A percentile compares a stretch with the other conserved stretches of the same genome.
Evolutionary conservation across 495 filamentous ascomycete genomes (phyloP).

Genomic region (Daldinia childiae): DNA sequence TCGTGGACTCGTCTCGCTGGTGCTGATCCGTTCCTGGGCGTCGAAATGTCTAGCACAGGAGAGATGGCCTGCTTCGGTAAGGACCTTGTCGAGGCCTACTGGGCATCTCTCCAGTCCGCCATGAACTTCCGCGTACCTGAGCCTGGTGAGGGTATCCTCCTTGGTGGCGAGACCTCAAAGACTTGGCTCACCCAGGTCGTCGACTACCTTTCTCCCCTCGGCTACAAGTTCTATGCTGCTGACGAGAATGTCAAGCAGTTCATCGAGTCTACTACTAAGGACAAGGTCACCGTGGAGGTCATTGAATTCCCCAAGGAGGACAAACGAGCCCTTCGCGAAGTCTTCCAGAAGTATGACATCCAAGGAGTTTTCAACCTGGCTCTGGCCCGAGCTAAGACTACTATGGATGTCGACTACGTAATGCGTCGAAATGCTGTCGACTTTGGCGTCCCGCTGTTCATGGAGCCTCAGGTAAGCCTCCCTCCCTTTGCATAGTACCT

Average conservation of each 20-base stretch:
- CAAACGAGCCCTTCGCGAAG: slow-evolving; percentile 92
- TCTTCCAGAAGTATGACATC: slow-evolving; percentile 97
- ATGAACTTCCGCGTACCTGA: slow-evolving; percentile 99
- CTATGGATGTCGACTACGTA: slow-evolving; percentile 94
- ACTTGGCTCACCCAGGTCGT: slow-evolving; percentile 74
- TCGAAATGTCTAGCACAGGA: slow-evolving; percentile 96
- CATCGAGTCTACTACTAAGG: slow-evolving; percentile 75
- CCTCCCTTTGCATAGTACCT: not conserved
- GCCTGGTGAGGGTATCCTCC: slow-evolving; percentile 91
- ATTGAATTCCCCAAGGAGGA: slow-evolving; percentile 98
- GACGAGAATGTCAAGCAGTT: slow-evolving; percentile 81
- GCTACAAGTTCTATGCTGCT: slow-evolving; percentile 92
- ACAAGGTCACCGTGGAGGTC: slow-evolving; percentile 77
- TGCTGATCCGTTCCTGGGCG: slow-evolving; percentile 95
- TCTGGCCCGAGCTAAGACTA: slow-evolving; percentile 79
- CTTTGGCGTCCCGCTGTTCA: slow-evolving; percentile 96
- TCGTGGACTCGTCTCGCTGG: slow-evolving; percentile 98
- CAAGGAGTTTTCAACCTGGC: slow-evolving; percentile 96
- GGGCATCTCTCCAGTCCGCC: slow-evolving; percentile 92
- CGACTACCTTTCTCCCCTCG: slow-evolving; percentile 84
- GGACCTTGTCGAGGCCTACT: slow-evolving; percentile 95
- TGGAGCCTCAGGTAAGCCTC: slow-evolving; percentile 93
- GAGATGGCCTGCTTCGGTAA: slow-evolving; percentile 99
- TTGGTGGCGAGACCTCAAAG: slow-evolving; percentile 83
- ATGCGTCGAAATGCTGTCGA: slow-evolving; percentile 99